Conservation (phyloP, 352 stramenopile species). For the Phytophthora pisi region DNA sequence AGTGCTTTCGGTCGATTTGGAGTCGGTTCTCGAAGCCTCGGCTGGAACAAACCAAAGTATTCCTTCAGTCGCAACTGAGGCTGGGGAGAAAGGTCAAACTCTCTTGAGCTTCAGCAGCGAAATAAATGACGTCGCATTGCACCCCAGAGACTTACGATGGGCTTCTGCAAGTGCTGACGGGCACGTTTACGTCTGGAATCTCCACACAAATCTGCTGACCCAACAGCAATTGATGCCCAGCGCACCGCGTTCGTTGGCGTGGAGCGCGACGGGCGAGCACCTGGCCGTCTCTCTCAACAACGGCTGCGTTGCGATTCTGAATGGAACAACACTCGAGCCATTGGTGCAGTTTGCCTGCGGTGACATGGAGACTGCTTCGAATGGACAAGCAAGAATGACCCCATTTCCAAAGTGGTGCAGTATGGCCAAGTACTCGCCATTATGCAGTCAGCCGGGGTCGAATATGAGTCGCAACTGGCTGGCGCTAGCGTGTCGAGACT, state of each 20-base stretch:
- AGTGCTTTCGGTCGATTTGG: constrained; percentile 38
- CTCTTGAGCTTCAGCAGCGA: constrained; percentile 36
- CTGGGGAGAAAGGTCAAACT: constrained; percentile 19
- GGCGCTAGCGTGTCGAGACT: constrained; percentile 68
- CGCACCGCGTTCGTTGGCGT: constrained; percentile 42
- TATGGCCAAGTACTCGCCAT: constrained; percentile 54
- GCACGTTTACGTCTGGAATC: constrained; percentile 44
- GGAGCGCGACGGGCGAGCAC: constrained; percentile 40
- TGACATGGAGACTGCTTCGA: constrained; percentile 16
- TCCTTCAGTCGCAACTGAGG: neutral
- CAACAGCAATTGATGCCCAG: constrained; percentile 27
- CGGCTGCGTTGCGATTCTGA: constrained; percentile 48
- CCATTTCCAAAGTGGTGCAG: constrained; percentile 56
- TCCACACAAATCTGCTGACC: constrained; percentile 41
- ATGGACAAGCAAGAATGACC: constrained; percentile 4
- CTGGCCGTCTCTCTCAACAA: constrained; percentile 51
- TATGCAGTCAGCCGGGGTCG: constrained; percentile 2
- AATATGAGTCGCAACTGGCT: constrained; percentile 30
- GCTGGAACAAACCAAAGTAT: neutral
- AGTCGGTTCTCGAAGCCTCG: constrained; percentile 25
- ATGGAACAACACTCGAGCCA: constrained; percentile 30
- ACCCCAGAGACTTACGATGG: constrained; percentile 44
- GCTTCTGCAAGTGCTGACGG: constrained; percentile 48
- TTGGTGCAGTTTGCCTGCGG: constrained; percentile 29
- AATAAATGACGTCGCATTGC: constrained; percentile 41